A percentile compares a stretch with the other conserved stretches of the same genome.
Evolutionary conservation across 805 yeast genomes (phyloP).

Genomic region (Starmerella sirachaensis): DNA sequence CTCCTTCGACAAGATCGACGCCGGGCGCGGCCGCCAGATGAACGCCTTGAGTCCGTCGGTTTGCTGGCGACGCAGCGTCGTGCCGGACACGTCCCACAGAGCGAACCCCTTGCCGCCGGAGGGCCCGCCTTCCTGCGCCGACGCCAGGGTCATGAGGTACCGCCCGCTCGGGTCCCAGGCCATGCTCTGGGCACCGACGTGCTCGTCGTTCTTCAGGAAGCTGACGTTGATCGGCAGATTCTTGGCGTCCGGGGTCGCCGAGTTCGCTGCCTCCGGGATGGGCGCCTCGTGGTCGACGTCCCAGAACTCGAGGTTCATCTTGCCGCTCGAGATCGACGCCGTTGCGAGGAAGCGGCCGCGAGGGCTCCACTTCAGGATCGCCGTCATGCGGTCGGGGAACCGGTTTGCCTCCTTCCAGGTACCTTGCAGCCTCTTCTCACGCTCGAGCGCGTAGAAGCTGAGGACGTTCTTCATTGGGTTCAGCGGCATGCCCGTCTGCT

Average conservation of each 20-base stretch:
- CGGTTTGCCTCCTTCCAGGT: conserved; percentile 51
- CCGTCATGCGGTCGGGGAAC: conserved; percentile 51
- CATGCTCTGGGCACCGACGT: conserved; percentile 66
- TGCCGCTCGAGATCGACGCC: conserved; percentile 35
- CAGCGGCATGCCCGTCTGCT: conserved; percentile 15
- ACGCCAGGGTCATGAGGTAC: conserved; percentile 46
- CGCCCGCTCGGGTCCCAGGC: conserved; percentile 97
- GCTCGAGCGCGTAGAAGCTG: conserved; percentile 75
- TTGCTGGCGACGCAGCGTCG: conserved; percentile 57
- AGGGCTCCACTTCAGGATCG: conserved; percentile 80
- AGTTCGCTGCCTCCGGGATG: conserved; percentile 15
- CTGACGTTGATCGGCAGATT: conserved; percentile 48
- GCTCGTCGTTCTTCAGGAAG: conserved; percentile 51
- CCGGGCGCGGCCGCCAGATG: conserved; percentile 96
- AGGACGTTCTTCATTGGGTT: conserved; percentile 38
- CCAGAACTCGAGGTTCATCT: conserved; percentile 61
- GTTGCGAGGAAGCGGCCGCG: conserved; percentile 71
- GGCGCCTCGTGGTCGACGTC: conserved; percentile 60
- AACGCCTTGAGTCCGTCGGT: conserved; percentile 78
- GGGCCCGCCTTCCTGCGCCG: conserved; percentile 13
- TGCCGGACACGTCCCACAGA: conserved; percentile 75
- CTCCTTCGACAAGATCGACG: conserved; percentile 55
- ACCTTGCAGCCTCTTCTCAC: conserved; percentile 37
- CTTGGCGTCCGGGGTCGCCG: conserved; percentile 26
- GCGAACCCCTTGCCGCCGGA: conserved; percentile 77